These are phyloP conservation scores for Pseudogymnoascus sp. DNA, from an alignment of 2,329 filamentous ascomycete species.

Conservation along the genomic window DNA sequence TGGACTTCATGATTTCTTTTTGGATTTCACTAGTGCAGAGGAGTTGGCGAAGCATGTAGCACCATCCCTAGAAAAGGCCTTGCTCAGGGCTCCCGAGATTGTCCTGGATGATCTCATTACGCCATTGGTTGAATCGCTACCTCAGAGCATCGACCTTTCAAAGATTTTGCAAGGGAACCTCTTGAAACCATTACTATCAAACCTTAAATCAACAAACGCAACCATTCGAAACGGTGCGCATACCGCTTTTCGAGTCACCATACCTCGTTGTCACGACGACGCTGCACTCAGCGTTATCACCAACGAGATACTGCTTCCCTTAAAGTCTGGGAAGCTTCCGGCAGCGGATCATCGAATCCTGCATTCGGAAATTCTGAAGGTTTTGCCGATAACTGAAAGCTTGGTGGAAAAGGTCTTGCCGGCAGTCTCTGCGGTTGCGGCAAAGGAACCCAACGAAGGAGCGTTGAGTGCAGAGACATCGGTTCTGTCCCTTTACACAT, in stretches of 20 bases:
- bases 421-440: constrained; percentile 60
- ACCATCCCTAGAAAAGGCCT: constrained; percentile 78
- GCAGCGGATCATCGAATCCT: constrained; percentile 78
- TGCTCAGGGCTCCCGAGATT: constrained; percentile 85
- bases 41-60: constrained; percentile 72
- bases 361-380: constrained; percentile 73
- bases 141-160: constrained; percentile 69
- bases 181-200: constrained; percentile 81
- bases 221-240: constrained; percentile 70
- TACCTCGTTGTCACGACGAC: constrained; percentile 53
- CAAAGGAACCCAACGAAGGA: constrained; percentile 83
- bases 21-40: constrained; percentile 62
- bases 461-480: constrained; percentile 71
- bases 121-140: constrained; percentile 65
- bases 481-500: constrained; percentile 61
- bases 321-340: constrained; percentile 79
- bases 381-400: constrained; percentile 52
- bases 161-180: constrained; percentile 64
- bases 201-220: constrained; percentile 82
- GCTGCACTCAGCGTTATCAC: constrained; percentile 59
- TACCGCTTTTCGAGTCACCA: constrained; percentile 65
- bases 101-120: constrained; percentile 74
- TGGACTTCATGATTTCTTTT: constrained; percentile 77
- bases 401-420: constrained; percentile 61
- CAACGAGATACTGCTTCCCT: constrained; percentile 69